Conservation (phyloP, 768 basidiomycete genomes). For the Lentinula edodes region DNA sequence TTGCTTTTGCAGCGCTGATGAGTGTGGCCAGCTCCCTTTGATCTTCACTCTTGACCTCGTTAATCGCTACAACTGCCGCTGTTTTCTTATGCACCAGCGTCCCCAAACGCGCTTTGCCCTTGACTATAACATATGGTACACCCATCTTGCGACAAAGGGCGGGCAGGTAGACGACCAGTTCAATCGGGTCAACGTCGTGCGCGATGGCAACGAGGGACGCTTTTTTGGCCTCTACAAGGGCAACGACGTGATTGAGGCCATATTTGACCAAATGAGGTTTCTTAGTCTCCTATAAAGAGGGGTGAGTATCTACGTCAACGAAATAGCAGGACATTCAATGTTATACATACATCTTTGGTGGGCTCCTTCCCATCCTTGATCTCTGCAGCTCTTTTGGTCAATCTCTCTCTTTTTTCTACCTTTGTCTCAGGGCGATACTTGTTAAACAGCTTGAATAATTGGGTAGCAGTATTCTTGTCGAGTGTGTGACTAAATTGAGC, state of each 20-base stretch:
- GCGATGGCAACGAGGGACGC: slow-evolving; percentile 93
- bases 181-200: slow-evolving; percentile 98
- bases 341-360: slow-evolving; percentile 33
- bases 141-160: slow-evolving; percentile 99
- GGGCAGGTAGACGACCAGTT: slow-evolving; percentile 97
- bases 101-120: slow-evolving; percentile 97
- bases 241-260: slow-evolving; percentile 95
- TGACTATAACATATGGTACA: slow-evolving; percentile 96
- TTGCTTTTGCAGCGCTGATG: slow-evolving; percentile 91
- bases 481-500: slow-evolving; percentile 96
- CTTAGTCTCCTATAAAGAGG: slow-evolving; percentile 61
- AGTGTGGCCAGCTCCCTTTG: slow-evolving; percentile 88
- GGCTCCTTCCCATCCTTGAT: slow-evolving; percentile 72
- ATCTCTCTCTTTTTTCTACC: slow-evolving; percentile 95
- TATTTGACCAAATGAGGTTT: slow-evolving; percentile 96
- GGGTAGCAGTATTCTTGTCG: slow-evolving; percentile 99
- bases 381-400: slow-evolving; percentile 70
- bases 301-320: not conserved
- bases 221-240: slow-evolving; percentile 96
- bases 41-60: slow-evolving; percentile 95
- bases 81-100: slow-evolving; percentile 99
- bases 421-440: slow-evolving; percentile 95
- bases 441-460: slow-evolving; percentile 96
- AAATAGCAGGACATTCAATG: not conserved
- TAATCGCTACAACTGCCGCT: slow-evolving; percentile 82